These are phyloP conservation scores for Amauroascus verrucosus DNA, from an alignment of 2,329 filamentous ascomycete genomes.

Conservation along the genomic window DNA sequence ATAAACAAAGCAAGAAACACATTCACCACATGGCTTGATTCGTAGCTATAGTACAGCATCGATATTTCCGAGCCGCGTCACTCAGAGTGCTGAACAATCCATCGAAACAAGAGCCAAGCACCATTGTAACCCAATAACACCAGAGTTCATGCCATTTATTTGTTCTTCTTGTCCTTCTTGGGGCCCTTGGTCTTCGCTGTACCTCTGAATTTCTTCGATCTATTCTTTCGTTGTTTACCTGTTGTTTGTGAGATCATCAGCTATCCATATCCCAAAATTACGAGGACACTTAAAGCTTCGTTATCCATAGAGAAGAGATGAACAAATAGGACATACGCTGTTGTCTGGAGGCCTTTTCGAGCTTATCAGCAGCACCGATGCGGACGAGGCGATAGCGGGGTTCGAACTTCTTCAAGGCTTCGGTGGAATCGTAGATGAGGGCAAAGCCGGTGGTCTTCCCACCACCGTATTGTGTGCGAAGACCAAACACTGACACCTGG, in stretches of 20 bases:
- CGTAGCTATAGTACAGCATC: slow-evolving; percentile 19
- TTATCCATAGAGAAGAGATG: background rate
- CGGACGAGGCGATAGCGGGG: slow-evolving; percentile 94
- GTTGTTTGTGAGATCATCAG: slow-evolving; percentile 28
- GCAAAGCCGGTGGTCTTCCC: slow-evolving; percentile 99
- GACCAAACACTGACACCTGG: slow-evolving; percentile 94
- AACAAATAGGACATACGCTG: slow-evolving; percentile 66
- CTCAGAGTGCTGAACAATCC: slow-evolving; percentile 15
- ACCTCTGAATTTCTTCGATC: slow-evolving; percentile 95
- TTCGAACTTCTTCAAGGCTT: slow-evolving; percentile 99
- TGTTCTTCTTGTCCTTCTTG: slow-evolving; percentile 78
- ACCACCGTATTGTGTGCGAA: slow-evolving; percentile 97
- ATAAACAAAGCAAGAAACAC: slow-evolving; percentile 7
- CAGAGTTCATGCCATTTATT: slow-evolving; percentile 33
- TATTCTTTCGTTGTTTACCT: slow-evolving; percentile 99
- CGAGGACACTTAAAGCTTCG: background rate
- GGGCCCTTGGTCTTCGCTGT: slow-evolving; percentile 97
- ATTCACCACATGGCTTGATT: slow-evolving; percentile 17
- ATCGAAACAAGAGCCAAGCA: slow-evolving; percentile 15
- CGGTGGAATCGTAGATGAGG: slow-evolving; percentile 93
- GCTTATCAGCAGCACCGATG: slow-evolving; percentile 83
- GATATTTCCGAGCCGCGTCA: slow-evolving; percentile 14
- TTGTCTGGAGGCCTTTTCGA: slow-evolving; percentile 96
- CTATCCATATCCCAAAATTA: background rate
- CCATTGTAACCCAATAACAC: slow-evolving; percentile 14